phyloP scores from a whole-genome alignment of 768 basidiomycete species.

The Mycena pura region DNA sequence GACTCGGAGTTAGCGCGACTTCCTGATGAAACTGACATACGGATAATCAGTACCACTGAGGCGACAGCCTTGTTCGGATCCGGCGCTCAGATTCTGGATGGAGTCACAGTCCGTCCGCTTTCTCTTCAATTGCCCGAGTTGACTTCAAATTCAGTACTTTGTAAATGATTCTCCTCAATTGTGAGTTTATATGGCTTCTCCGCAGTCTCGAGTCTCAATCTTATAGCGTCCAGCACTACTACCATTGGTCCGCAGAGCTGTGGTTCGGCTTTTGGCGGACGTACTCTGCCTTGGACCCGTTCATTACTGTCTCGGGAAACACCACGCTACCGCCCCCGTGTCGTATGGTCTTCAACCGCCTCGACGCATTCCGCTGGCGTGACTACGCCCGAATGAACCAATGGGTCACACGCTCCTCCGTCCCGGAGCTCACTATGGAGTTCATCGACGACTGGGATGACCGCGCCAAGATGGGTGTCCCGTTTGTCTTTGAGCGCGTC shows the following conservation, averaged over 20 bases:
- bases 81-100: slow-evolving; percentile 77
- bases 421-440: slow-evolving; percentile 83
- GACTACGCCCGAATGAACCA: slow-evolving; percentile 94
- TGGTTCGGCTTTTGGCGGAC: slow-evolving; percentile 94
- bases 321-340: slow-evolving; percentile 77
- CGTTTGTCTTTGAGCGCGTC: slow-evolving; percentile 87
- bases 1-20: slow-evolving; percentile 53
- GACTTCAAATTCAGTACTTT: slow-evolving; percentile 60
- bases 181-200: slow-evolving; percentile 46
- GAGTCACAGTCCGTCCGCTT: slow-evolving; percentile 62
- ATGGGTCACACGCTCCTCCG: slow-evolving; percentile 78
- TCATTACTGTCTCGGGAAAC: slow-evolving; percentile 67
- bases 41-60: slow-evolving; percentile 70
- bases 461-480: slow-evolving; percentile 68
- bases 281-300: slow-evolving; percentile 80
- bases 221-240: slow-evolving; percentile 85
- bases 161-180: slow-evolving; percentile 89
- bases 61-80: slow-evolving; percentile 75
- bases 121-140: not conserved
- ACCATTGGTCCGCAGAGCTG: slow-evolving; percentile 92
- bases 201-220: not conserved
- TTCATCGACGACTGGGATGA: slow-evolving; percentile 87
- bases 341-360: slow-evolving; percentile 77
- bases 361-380: slow-evolving; percentile 82
- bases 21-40: slow-evolving; percentile 64